phyloP scores from a whole-genome alignment of 139 green algal species.

The Chlorella ohadii region DNA sequence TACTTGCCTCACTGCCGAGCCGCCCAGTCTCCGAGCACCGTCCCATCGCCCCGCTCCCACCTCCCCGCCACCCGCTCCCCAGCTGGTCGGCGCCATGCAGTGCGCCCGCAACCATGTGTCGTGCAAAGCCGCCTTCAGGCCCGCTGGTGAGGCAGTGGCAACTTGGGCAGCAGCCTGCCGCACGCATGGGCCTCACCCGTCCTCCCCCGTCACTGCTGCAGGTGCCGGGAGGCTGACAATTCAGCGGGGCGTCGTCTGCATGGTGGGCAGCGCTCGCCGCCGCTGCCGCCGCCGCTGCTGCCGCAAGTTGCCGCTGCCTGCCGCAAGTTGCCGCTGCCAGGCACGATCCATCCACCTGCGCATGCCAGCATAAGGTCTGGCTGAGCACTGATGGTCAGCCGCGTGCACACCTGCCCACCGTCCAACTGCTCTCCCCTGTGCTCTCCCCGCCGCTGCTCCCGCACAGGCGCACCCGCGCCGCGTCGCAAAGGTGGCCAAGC shows the following conservation, averaged over 20 bases:
- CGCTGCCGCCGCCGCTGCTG: not conserved
- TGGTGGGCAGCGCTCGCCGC: not conserved
- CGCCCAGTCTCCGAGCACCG: too few relatives aligned
- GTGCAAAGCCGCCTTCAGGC: too few relatives aligned
- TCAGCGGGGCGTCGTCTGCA: not conserved
- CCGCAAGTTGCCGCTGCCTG: not conserved
- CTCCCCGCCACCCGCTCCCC: too few relatives aligned
- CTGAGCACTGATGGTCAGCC: too few relatives aligned
- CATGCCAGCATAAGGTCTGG: not conserved
- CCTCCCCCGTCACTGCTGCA: not conserved
- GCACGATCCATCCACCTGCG: not conserved
- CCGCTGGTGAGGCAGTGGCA: too few relatives aligned
- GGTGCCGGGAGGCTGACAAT: not conserved
- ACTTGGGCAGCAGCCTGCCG: not conserved
- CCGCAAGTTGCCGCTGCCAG: not conserved
- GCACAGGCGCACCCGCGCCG: constrained; percentile 83
- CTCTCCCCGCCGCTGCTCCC: not conserved
- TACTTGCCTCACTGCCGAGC: too few relatives aligned
- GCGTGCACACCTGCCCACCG: too few relatives aligned
- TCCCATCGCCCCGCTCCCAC: too few relatives aligned
- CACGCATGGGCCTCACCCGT: not conserved
- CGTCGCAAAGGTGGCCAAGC: constrained; percentile 85
- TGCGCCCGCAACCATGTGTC: too few relatives aligned
- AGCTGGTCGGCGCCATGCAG: too few relatives aligned
- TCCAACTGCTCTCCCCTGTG: too few relatives aligned